Evolutionary conservation across 306 rosid species (phyloP).

Genomic region (Vigna reflexopilosa): DNA sequence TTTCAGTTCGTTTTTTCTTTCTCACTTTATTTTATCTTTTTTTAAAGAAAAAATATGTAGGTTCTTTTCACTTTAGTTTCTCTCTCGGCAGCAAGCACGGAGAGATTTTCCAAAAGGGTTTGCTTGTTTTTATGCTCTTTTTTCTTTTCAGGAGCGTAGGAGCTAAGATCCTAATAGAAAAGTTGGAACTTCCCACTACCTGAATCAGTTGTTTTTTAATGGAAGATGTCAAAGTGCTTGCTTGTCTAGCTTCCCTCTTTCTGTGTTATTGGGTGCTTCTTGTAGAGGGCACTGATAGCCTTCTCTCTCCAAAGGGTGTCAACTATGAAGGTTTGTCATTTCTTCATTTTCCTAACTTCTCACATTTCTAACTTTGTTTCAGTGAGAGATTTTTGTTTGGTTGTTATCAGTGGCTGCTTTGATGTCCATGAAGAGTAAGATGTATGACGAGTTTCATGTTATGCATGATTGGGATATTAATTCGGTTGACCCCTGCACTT

Average conservation of each 20-base stretch:
- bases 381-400: constrained; percentile 4
- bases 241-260: constrained; percentile 49
- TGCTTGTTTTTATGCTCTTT: constrained; percentile 36
- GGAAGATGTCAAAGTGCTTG: constrained; percentile 48
- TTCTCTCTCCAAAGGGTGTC: constrained; percentile 96
- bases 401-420: constrained; percentile 80
- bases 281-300: constrained; percentile 60
- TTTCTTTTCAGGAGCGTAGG: background rate
- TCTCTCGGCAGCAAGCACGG: constrained; percentile 44
- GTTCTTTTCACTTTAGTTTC: constrained; percentile 30
- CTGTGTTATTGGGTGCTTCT: constrained; percentile 44
- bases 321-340: constrained; percentile 79
- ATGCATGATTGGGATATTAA: constrained; percentile 92
- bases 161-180: constrained; percentile 49
- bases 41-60: too few relatives aligned
- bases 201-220: constrained; percentile 42
- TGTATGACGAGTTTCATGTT: constrained; percentile 65
- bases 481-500: constrained; percentile 97
- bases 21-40: background rate
- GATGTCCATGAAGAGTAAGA: constrained; percentile 86
- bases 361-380: background rate
- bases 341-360: constrained; percentile 24
- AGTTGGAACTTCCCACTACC: constrained; percentile 47
- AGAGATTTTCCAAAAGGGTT: constrained; percentile 41
- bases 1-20: background rate